Evolutionary conservation across 2,329 filamentous ascomycete genomes (phyloP).

Genomic region (Aspergillus intermedius): DNA sequence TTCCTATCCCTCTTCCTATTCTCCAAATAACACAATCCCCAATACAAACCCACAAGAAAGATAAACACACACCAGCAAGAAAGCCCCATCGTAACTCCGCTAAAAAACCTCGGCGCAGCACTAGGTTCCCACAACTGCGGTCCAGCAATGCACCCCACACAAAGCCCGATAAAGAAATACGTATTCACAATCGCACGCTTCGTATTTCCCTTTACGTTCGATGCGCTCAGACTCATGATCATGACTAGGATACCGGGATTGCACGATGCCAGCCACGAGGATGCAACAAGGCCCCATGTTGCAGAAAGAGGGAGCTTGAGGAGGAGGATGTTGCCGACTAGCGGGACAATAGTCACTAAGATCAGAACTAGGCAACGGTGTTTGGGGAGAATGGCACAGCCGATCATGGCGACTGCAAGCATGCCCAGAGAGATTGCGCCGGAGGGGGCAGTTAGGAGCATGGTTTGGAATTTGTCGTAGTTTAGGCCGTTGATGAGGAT

Average conservation of each 20-base stretch:
- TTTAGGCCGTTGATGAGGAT: conserved; percentile 44
- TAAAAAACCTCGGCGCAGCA: conserved; percentile 36
- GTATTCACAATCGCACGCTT: conserved; percentile 42
- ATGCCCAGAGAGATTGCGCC: conserved; percentile 43
- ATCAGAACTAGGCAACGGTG: conserved; percentile 36
- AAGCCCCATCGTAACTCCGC: conserved; percentile 34
- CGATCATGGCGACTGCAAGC: conserved; percentile 42
- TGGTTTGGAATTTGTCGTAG: conserved; percentile 39
- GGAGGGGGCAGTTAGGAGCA: conserved; percentile 44
- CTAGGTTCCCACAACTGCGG: conserved; percentile 42
- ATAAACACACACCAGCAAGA: not conserved
- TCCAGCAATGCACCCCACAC: conserved; percentile 37
- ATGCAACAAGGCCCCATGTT: conserved; percentile 44
- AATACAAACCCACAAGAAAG: not conserved
- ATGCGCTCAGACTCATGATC: conserved; percentile 39
- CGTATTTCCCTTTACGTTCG: conserved; percentile 47
- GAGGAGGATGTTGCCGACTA: conserved; percentile 41
- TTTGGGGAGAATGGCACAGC: conserved; percentile 35
- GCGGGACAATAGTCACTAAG: conserved; percentile 34
- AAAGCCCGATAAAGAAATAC: conserved; percentile 47
- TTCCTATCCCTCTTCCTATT: not conserved
- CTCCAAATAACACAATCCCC: not conserved
- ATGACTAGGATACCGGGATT: conserved; percentile 38
- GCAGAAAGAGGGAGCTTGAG: conserved; percentile 34
- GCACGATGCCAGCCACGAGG: conserved; percentile 43